Conservation (phyloP, 1,284 basidiomycete species). For the Ceratobasidium sp. region DNA sequence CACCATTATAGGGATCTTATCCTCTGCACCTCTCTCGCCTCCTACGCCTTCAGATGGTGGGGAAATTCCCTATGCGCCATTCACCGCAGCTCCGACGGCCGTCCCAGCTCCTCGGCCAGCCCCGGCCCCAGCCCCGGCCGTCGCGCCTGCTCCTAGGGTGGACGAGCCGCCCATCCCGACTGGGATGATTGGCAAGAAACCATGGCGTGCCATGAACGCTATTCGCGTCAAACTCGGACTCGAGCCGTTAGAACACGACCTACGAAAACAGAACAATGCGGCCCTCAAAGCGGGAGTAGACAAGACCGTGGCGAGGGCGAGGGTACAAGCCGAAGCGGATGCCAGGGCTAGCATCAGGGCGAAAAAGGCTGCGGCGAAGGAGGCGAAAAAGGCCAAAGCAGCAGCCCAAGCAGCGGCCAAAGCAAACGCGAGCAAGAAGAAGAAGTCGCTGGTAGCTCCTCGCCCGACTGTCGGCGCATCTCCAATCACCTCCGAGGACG, state of each 20-base stretch:
- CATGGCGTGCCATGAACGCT: conserved; percentile 31
- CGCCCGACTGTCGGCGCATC: conserved; percentile 26
- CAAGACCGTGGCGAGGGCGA: not conserved
- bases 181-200: not conserved
- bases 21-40: conserved; percentile 31
- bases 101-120: conserved; percentile 11
- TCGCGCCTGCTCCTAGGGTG: not conserved
- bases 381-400: conserved; percentile 15
- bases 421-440: not conserved
- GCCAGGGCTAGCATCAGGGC: not conserved
- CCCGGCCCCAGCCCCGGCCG: not conserved
- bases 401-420: not conserved
- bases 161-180: conserved; percentile 17
- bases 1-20: conserved; percentile 28
- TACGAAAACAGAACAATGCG: conserved; percentile 9
- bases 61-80: conserved; percentile 35
- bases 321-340: not conserved
- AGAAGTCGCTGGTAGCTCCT: conserved; percentile 20
- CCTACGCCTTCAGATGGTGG: conserved; percentile 32
- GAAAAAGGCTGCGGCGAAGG: not conserved
- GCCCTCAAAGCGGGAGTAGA: not conserved
- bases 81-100: conserved; percentile 38
- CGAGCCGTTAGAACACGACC: conserved; percentile 13
- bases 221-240: conserved; percentile 23
- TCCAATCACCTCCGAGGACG: conserved; percentile 34